Conservation (phyloP, 768 basidiomycete species). For the Suillus subalutaceus region DNA sequence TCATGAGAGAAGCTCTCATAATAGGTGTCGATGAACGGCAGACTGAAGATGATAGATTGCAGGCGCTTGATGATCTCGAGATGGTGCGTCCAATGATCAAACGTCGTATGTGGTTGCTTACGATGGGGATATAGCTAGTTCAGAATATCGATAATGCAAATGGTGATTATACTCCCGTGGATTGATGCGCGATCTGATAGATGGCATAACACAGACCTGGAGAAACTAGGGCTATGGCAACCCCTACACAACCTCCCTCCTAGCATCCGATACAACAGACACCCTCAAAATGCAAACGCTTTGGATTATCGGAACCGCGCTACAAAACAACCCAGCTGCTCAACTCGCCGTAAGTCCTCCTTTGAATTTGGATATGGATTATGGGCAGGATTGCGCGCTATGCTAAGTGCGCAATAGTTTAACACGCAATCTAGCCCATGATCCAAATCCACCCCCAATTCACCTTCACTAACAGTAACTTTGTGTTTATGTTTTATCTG, state of each 20-base stretch:
- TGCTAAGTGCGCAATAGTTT: too few species aligned
- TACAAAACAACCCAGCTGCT: conserved; percentile 88
- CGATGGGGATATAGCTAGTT: conserved; percentile 56
- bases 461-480: conserved; percentile 10
- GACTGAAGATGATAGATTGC: conserved; percentile 60
- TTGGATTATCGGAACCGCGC: conserved; percentile 88
- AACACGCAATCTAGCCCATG: not conserved
- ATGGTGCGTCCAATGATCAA: conserved; percentile 55
- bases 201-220: conserved; percentile 61
- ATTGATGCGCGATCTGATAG: not conserved
- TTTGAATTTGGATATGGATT: too few species aligned
- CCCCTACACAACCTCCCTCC: conserved; percentile 69
- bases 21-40: conserved; percentile 59
- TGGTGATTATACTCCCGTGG: conserved; percentile 33
- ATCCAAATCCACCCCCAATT: not conserved
- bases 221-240: conserved; percentile 77
- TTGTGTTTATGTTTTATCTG: not conserved
- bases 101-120: not conserved
- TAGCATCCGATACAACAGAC: conserved; percentile 54
- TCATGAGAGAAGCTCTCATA: conserved; percentile 81
- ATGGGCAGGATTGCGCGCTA: too few species aligned
- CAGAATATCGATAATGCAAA: conserved; percentile 93
- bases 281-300: conserved; percentile 67
- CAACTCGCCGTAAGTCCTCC: conserved; percentile 64
- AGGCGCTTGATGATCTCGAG: conserved; percentile 82